A percentile compares a stretch with the other conserved stretches of the same genome.
phyloP scores from a whole-genome alignment of 192 early-diverging fungal genomes.

The Spinellus fusiger region DNA sequence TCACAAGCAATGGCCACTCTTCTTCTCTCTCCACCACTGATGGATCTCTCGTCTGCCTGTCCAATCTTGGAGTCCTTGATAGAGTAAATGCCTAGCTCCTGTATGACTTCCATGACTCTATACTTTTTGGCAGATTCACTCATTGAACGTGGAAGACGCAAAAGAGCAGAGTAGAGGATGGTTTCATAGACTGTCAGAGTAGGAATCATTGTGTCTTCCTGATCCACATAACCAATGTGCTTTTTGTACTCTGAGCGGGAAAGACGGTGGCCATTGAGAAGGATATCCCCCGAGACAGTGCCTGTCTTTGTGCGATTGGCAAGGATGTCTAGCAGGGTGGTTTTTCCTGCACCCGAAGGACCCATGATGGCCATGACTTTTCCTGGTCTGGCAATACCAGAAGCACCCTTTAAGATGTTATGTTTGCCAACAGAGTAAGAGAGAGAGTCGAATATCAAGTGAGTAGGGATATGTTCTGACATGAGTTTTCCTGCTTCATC shows the following conservation, averaged over 20 bases:
- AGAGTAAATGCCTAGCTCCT: constrained; percentile 76
- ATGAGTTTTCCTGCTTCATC: constrained; percentile 64
- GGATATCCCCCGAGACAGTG: constrained; percentile 63
- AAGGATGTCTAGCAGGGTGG: constrained; percentile 86
- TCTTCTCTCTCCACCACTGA: constrained; percentile 90
- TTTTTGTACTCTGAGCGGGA: constrained; percentile 62
- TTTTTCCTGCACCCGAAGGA: constrained; percentile 89
- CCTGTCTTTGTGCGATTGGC: constrained; percentile 69
- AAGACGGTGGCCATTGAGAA: constrained; percentile 69
- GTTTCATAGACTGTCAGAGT: constrained; percentile 74
- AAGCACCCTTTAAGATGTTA: constrained; percentile 57
- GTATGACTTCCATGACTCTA: constrained; percentile 75
- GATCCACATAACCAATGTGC: constrained; percentile 69
- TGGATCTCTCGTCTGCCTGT: constrained; percentile 62
- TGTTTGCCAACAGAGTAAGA: constrained; percentile 49
- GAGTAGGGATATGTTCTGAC: constrained; percentile 65
- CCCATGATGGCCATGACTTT: constrained; percentile 93
- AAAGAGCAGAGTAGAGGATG: constrained; percentile 79
- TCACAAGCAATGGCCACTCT: constrained; percentile 92
- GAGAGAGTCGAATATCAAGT: constrained; percentile 59
- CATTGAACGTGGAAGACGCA: constrained; percentile 73
- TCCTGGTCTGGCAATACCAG: constrained; percentile 75
- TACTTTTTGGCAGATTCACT: constrained; percentile 59
- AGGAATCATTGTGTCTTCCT: constrained; percentile 48
- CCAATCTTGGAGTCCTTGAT: constrained; percentile 83